Base-by-base conservation (phyloP, 768 basidiomycete genomes). In the Tricholomella constricta region DNA sequence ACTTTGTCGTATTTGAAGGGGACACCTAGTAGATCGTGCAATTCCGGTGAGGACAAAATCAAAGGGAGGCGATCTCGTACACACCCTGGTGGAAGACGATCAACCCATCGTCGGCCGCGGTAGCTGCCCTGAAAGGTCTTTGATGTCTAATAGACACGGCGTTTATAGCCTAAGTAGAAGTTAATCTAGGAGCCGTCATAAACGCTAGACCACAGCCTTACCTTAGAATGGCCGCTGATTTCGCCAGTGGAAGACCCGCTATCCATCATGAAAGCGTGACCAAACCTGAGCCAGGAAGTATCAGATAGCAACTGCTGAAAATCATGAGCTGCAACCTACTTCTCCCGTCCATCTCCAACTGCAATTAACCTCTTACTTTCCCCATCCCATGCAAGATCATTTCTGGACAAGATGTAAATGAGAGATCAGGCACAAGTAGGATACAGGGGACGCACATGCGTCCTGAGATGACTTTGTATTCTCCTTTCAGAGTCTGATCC, bases 301-400 rank as follows among this genome's bases (percentile, higher is more conserved):
- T 29, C 15, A 44, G 26, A 29, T 25, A 14, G 27, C 26, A 14
- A 12, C 11, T 31, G 29, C 31, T 32, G 31, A 32, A 32, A 32
- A 32, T 32, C 10, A 32, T 10, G 31, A 32, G 10, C 31, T 14
- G 14, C 10, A 32, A 4, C 31, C 10, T 32, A 94, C 92, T 89
- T 92, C 63, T 94, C 95, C 54, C 85, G 80, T 31, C 94, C 94
- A 58, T 96, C 92, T 48, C 96, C 96, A 11, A 91, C 95, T 6
- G 88, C 91, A 44, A 98, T 89, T 52, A 98, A 89, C n/a, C 96
- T 82, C 68, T 97, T 96, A 65, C 89, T 92, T 69, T 98, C 96
- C 1, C 89, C 90, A 63, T 98, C 96, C 96, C 96, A 98, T 10
- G 88, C 88, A 19, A 98, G 81, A 71, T 98, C 96, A 61, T 94